These are phyloP conservation scores for grape (Vitis vinifera) DNA, from an alignment of 164 flowering plant genomes.

Conservation along the genomic window ASM3070453v1 NC_081812.1:97501-98000, in stretches of 20 bases:
- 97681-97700: constrained; percentile 98
- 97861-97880: constrained; percentile 1
- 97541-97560: background rate
- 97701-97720: constrained; percentile 64
- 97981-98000: constrained; percentile 84
- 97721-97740: background rate
- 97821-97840: background rate
- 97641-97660: too few species aligned
- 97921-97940: constrained; percentile 76
- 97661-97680: constrained; percentile 75
- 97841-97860: background rate
- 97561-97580: background rate
- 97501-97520: background rate
- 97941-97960: constrained; percentile 96
- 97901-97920: too few species aligned
- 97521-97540: constrained; percentile 2
- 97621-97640: too few species aligned
- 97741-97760: background rate
- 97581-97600: background rate
- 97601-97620: background rate
- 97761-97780: background rate
- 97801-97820: background rate
- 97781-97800: background rate
- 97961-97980: constrained; percentile 92
- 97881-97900: background rate